phyloP scores from a whole-genome alignment of 2,329 filamentous ascomycete genomes.

The Beauveria rudraprayagi region DNA sequence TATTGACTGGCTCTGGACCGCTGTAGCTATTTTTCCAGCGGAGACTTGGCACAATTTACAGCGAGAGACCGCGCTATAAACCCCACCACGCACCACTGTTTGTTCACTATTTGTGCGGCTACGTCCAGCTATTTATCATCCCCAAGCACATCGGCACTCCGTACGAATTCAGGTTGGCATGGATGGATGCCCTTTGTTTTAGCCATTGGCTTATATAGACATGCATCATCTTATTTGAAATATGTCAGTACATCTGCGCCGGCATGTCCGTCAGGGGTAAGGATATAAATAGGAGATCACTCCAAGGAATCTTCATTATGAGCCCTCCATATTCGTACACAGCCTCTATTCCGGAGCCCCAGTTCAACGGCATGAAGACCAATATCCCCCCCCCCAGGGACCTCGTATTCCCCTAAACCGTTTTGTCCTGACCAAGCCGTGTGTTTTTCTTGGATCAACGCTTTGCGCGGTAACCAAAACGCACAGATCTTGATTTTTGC shows the following conservation, averaged over 20 bases:
- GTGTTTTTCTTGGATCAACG: conserved; percentile 1
- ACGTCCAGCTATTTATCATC: too few species aligned
- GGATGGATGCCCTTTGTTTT: too few species aligned
- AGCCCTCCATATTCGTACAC: background rate
- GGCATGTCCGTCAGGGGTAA: background rate
- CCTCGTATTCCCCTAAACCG: background rate
- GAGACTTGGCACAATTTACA: background rate
- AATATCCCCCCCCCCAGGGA: background rate
- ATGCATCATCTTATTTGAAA: too few species aligned
- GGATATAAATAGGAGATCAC: background rate
- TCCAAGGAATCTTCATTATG: background rate
- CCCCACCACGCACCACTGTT: background rate
- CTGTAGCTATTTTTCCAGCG: background rate
- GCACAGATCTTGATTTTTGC: background rate
- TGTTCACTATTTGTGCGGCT: background rate
- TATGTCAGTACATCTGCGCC: too few species aligned
- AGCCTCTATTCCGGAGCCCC: background rate
- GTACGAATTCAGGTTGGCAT: too few species aligned
- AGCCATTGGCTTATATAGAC: too few species aligned
- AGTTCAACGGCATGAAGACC: background rate
- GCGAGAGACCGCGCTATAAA: background rate
- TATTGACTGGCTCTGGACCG: too few species aligned
- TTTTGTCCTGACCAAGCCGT: background rate
- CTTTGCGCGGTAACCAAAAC: background rate
- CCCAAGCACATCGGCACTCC: too few species aligned